Evolutionary conservation across 495 filamentous ascomycete species (phyloP).

Genomic region (Penicillium parvum): DNA sequence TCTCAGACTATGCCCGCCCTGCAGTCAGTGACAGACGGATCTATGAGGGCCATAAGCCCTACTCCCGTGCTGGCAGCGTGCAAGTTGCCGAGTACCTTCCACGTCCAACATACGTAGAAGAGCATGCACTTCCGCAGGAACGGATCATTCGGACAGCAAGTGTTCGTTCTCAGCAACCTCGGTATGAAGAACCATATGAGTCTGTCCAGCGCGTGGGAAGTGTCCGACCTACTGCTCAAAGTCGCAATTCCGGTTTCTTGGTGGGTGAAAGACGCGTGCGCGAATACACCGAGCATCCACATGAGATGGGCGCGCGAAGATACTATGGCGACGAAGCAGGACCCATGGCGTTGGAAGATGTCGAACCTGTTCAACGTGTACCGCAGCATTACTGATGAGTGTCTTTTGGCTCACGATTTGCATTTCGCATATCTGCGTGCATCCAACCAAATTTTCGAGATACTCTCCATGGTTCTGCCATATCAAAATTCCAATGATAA

Average conservation of each 20-base stretch:
- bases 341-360: conserved; percentile 27
- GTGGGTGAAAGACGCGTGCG: conserved; percentile 35
- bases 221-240: conserved; percentile 39
- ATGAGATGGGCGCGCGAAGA: conserved; percentile 37
- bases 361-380: conserved; percentile 28
- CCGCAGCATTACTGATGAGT: conserved; percentile 24
- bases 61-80: conserved; percentile 35
- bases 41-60: conserved; percentile 38
- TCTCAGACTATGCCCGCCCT: conserved; percentile 37
- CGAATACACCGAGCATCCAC: conserved; percentile 43
- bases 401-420: not conserved
- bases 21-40: conserved; percentile 29
- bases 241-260: conserved; percentile 38
- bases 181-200: conserved; percentile 52
- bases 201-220: conserved; percentile 47
- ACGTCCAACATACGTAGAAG: conserved; percentile 37
- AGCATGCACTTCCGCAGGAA: conserved; percentile 45
- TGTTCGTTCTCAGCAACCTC: conserved; percentile 50
- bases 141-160: conserved; percentile 54
- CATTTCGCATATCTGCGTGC: not conserved
- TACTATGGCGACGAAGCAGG: conserved; percentile 35
- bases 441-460: not conserved
- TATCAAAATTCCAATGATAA: not conserved
- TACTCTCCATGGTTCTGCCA: not conserved
- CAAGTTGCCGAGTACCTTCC: conserved; percentile 42